phyloP scores from a whole-genome alignment of 192 early-diverging fungal species.

The Podila epigama region DNA sequence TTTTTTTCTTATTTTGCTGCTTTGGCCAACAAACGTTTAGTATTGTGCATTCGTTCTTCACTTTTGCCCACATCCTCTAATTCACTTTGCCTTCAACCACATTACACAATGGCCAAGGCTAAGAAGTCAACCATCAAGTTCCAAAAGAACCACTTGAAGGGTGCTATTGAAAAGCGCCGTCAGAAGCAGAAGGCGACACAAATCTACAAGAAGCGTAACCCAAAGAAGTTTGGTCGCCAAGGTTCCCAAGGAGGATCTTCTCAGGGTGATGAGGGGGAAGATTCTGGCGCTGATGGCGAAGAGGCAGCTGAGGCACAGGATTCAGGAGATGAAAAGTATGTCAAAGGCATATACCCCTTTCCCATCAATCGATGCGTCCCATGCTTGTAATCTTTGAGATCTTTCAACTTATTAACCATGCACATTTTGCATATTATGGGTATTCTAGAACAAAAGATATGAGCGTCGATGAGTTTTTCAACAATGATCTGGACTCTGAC shows the following conservation, averaged over 20 bases:
- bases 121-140: conserved; percentile 83
- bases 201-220: conserved; percentile 63
- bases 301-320: conserved; percentile 19
- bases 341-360: no score
- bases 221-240: conserved; percentile 57
- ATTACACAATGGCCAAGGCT: conserved; percentile 59
- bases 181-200: conserved; percentile 67
- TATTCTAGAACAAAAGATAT: conserved; percentile 42
- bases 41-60: not conserved
- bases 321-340: conserved; percentile 19
- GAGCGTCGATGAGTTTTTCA: conserved; percentile 62
- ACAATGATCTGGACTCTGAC: conserved; percentile 56
- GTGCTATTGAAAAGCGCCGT: conserved; percentile 63
- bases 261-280: not conserved
- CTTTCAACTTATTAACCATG: no score
- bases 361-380: conserved; percentile 20
- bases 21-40: not conserved
- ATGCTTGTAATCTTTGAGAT: no score
- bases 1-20: not conserved
- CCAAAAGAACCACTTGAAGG: conserved; percentile 78
- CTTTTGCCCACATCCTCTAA: not conserved
- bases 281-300: not conserved
- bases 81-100: not conserved
- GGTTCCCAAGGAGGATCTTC: not conserved
- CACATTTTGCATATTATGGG: not conserved